These are phyloP conservation scores for Ceratocystis cubensis DNA, from an alignment of 2,329 filamentous ascomycete genomes.

Conservation along the genomic window DNA sequence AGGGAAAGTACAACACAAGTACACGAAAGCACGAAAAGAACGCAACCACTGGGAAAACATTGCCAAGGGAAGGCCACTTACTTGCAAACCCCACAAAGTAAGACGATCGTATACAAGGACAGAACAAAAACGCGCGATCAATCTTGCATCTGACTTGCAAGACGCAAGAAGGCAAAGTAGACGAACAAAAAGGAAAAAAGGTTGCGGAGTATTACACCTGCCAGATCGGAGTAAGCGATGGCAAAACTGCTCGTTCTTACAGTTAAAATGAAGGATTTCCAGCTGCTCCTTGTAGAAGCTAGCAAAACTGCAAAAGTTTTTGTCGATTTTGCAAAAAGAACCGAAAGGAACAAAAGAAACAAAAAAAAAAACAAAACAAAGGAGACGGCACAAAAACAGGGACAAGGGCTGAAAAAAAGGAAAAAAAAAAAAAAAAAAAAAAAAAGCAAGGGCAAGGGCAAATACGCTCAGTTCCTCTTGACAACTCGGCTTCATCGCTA, in stretches of 20 bases:
- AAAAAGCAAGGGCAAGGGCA: not conserved
- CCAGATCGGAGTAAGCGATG: constrained; percentile 1
- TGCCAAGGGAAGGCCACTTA: not conserved
- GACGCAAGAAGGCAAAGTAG: not conserved
- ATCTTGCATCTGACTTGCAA: not conserved
- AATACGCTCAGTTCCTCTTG: not conserved
- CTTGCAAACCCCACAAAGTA: not conserved
- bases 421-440: not conserved
- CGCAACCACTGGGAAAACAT: not conserved
- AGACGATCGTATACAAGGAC: not conserved
- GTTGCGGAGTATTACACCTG: not conserved
- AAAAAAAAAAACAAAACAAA: not conserved
- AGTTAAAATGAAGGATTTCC: constrained; percentile 2
- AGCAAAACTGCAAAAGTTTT: not conserved
- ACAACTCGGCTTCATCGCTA: not conserved
- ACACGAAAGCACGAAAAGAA: not conserved
- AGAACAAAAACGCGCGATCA: not conserved
- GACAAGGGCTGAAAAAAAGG: not conserved
- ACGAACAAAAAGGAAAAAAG: not conserved
- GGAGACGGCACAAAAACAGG: not conserved
- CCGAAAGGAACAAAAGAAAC: not conserved
- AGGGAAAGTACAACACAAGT: not conserved
- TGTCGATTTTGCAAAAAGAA: not conserved
- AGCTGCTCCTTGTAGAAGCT: not conserved
- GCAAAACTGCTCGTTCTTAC: not conserved